Evolutionary conservation across 2,329 filamentous ascomycete genomes (phyloP).

Genomic region (Tothia fuscella): DNA sequence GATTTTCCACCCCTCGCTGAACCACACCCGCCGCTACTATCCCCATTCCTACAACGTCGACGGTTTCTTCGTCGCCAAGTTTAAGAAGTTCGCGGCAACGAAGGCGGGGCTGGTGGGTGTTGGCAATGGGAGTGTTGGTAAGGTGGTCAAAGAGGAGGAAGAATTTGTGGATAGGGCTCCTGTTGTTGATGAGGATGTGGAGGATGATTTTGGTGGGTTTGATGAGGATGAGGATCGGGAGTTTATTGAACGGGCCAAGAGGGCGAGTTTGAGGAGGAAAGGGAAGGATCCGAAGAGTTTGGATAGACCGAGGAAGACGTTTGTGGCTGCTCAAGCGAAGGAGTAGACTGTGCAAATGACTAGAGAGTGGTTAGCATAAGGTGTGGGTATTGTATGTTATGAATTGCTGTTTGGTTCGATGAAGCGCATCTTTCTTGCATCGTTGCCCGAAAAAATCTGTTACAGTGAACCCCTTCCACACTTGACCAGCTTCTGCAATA

Average conservation of each 20-base stretch:
- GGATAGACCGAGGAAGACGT: neutral
- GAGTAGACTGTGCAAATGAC: too few species aligned
- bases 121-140: constrained; percentile 17
- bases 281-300: constrained; percentile 32
- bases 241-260: constrained; percentile 35
- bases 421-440: too few species aligned
- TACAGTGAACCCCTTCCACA: too few species aligned
- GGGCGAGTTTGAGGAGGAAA: constrained; percentile 32
- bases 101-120: constrained; percentile 44
- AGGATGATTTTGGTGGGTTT: constrained; percentile 36
- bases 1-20: constrained; percentile 75
- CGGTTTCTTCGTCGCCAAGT: constrained; percentile 96
- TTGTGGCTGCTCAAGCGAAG: too few species aligned
- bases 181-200: constrained; percentile 36
- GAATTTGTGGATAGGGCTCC: constrained; percentile 56
- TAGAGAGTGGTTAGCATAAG: too few species aligned
- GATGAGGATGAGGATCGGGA: constrained; percentile 38
- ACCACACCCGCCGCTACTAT: constrained; percentile 74
- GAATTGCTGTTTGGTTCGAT: too few species aligned
- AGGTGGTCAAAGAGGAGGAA: constrained; percentile 20
- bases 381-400: too few species aligned
- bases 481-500: too few species aligned
- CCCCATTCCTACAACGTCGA: constrained; percentile 91
- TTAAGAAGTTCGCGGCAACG: constrained; percentile 81
- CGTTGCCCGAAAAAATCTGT: too few species aligned